phyloP scores from a whole-genome alignment of 306 rosid species.

The Betula pendula region DNA sequence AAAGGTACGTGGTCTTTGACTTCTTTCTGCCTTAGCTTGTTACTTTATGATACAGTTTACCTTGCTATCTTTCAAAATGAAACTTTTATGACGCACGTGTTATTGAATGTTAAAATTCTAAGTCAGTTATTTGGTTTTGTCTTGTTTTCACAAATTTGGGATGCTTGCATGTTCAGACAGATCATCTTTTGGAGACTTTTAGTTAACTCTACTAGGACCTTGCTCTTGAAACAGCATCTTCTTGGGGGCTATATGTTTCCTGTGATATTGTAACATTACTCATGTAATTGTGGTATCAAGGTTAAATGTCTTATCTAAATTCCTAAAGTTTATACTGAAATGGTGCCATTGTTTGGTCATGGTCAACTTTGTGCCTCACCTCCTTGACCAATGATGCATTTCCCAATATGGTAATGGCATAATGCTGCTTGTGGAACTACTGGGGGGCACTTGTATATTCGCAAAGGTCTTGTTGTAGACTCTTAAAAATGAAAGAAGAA shows the following conservation, averaged over 20 bases:
- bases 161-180: background rate
- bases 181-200: slow-evolving; percentile 16
- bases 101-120: background rate
- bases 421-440: background rate
- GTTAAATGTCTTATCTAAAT: background rate
- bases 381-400: too few relatives aligned
- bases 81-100: slow-evolving; percentile 18
- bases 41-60: background rate
- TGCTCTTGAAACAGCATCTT: slow-evolving; percentile 4
- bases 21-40: slow-evolving; percentile 19
- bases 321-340: background rate
- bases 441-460: background rate
- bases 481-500: too few relatives aligned
- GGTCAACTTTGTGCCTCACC: background rate
- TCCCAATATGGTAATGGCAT: background rate
- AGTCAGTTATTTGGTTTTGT: background rate
- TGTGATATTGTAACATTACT: background rate
- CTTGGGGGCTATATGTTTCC: background rate
- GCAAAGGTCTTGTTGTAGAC: background rate
- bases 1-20: slow-evolving; percentile 51
- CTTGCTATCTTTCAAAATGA: slow-evolving; percentile 26
- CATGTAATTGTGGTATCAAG: background rate
- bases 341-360: background rate
- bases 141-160: background rate
- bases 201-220: slow-evolving; percentile 13